phyloP scores from a whole-genome alignment of 1,284 basidiomycete species.

The Stereum hirsutum region DNA sequence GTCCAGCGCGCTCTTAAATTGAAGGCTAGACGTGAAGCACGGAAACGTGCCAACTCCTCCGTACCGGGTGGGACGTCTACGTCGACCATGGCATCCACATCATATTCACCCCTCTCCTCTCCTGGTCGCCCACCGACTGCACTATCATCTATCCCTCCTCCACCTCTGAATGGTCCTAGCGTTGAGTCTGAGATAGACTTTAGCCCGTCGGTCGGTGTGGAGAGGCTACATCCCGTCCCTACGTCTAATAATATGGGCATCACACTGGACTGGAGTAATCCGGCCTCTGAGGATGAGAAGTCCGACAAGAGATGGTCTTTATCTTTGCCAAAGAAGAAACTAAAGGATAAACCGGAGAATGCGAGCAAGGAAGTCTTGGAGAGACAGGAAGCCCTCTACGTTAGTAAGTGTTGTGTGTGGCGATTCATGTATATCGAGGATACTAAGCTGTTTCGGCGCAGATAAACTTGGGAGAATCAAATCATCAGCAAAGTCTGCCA shows the following conservation, averaged over 20 bases:
- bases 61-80: background rate
- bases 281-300: slow-evolving; percentile 42
- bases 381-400: slow-evolving; percentile 20
- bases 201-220: slow-evolving; percentile 49
- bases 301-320: slow-evolving; percentile 52
- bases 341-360: slow-evolving; percentile 36
- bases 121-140: slow-evolving; percentile 17
- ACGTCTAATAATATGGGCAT: slow-evolving; percentile 54
- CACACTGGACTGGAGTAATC: slow-evolving; percentile 60
- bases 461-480: slow-evolving; percentile 50
- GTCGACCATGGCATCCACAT: slow-evolving; percentile 11
- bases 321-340: slow-evolving; percentile 46
- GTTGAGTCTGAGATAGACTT: slow-evolving; percentile 54
- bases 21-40: slow-evolving; percentile 63
- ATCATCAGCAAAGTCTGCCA: slow-evolving; percentile 37
- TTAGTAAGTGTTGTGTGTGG: slow-evolving; percentile 13
- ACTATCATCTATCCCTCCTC: slow-evolving; percentile 8
- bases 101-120: slow-evolving; percentile 26
- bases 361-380: slow-evolving; percentile 31
- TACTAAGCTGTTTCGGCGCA: slow-evolving; percentile 17
- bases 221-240: slow-evolving; percentile 45
- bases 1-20: slow-evolving; percentile 62
- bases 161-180: slow-evolving; percentile 13
- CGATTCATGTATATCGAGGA: background rate
- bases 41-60: slow-evolving; percentile 29